These are phyloP conservation scores for Colletotrichum sidae DNA, from an alignment of 2,329 filamentous ascomycete genomes.

Conservation along the genomic window DNA sequence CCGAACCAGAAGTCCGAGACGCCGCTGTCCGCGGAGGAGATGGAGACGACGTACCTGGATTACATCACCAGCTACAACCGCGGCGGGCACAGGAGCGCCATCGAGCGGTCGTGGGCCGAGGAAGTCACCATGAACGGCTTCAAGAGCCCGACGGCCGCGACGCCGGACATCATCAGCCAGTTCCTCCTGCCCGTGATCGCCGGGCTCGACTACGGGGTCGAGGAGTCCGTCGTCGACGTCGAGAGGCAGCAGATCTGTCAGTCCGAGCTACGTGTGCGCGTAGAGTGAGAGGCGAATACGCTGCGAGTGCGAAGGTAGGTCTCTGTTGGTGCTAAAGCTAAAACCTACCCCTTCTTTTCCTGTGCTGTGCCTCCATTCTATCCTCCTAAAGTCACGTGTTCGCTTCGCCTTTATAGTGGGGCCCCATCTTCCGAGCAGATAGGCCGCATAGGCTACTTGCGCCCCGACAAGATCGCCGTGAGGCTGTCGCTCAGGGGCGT, in stretches of 20 bases:
- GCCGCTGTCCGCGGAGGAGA: not conserved
- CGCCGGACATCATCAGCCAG: not conserved
- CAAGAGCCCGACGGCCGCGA: not conserved
- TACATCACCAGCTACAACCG: conserved; percentile 28
- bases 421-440: too few relatives aligned
- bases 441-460: too few relatives aligned
- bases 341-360: too few relatives aligned
- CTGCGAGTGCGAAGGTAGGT: too few relatives aligned
- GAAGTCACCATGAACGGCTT: conserved; percentile 1
- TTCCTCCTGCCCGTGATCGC: conserved; percentile 6
- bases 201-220: conserved; percentile 19
- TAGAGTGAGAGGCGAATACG: too few relatives aligned
- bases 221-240: conserved; percentile 19
- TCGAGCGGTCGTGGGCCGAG: conserved; percentile 6
- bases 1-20: not conserved
- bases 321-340: too few relatives aligned
- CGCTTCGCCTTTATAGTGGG: too few relatives aligned
- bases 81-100: not conserved
- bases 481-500: conserved; percentile 18
- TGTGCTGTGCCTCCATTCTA: too few relatives aligned
- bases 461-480: too few relatives aligned
- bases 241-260: conserved; percentile 26
- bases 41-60: not conserved
- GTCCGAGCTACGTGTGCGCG: too few relatives aligned
- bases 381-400: too few relatives aligned